Evolutionary conservation across 2,329 filamentous ascomycete species (phyloP), one percentile per base, ranked within the genome.

Genomic region (Diaporthe velutina): DNA sequence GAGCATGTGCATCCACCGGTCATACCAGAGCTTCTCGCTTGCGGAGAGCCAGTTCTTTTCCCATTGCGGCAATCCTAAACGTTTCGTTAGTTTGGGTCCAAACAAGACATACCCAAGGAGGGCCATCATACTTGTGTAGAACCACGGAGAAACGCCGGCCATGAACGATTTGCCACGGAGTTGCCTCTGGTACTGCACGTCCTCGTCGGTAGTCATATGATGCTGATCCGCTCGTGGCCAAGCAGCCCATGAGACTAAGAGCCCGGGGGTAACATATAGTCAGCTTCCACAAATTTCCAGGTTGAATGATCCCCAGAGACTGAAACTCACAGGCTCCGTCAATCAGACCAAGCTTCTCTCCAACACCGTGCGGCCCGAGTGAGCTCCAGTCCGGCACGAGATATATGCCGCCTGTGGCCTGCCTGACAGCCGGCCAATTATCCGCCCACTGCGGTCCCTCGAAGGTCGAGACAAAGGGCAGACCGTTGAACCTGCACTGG

Each of bases 31-130:
- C 45, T 85, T 83, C 73, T 90, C 88, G 52, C 87, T 86, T 10
- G 85, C 84, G 81, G 86, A 90, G n/a, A 90, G 82, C 88, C 89
- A 90, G 78, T 90, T 89, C 80, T 91, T 91, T 71, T 83, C 81
- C 75, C 75, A 76, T 55, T 76, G 73, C 6, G 73, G 73, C 33
- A 76, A 54, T 54, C 73, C 75, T 76, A 22, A 12, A 25, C 8
- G 17, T 30, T 22, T 22, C 1, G 22, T 64, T 19, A 58, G 50
- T 30, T 54, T 12, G 90, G 74, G 88, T 10, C 88, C 81, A 90
- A 89, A 84, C 17, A 89, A 81, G 57, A 87, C 2, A 8, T 10
- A 35, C n/a, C n/a, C n/a, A 5, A 2, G n/a, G 19, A 48, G 84
- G 12, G 87, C 88, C 79, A 85, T 89, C 80, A 80, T 77, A 83